Conservation (phyloP, 176 grass and related monocot species). For the Bothriochloa decipiens region DNA sequence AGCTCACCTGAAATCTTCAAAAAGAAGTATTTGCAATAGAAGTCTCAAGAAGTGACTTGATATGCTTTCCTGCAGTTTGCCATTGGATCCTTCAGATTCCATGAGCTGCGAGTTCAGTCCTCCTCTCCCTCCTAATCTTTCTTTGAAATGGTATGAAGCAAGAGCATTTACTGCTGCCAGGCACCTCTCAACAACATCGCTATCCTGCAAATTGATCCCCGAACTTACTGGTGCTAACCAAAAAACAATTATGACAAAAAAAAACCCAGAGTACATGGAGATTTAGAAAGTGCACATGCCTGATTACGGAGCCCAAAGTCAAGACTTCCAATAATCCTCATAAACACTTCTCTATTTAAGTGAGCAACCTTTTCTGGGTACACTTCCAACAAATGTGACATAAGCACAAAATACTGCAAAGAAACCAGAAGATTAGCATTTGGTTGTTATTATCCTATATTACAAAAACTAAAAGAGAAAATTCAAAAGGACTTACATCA, state of each 20-base stretch:
- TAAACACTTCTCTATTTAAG: constrained; percentile 84
- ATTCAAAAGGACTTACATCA: constrained; percentile 67
- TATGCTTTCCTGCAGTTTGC: constrained; percentile 74
- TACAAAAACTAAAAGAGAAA: background rate
- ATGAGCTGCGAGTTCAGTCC: constrained; percentile 62
- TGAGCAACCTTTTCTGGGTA: constrained; percentile 97
- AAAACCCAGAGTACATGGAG: constrained; percentile 2
- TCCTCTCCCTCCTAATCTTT: constrained; percentile 69
- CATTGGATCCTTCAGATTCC: constrained; percentile 67
- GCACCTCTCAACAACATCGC: constrained; percentile 92
- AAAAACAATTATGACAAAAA: constrained; percentile 5
- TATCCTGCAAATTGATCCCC: constrained; percentile 53
- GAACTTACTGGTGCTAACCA: constrained; percentile 24
- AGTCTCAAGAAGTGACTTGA: constrained; percentile 81
- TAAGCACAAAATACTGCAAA: constrained; percentile 92
- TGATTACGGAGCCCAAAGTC: constrained; percentile 89
- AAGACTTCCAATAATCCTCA: constrained; percentile 76
- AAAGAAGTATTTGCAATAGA: constrained; percentile 79
- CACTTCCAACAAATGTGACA: constrained; percentile 94
- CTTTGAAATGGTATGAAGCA: constrained; percentile 91
- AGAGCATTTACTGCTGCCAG: constrained; percentile 83
- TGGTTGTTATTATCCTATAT: constrained; percentile 22
- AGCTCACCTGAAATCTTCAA: constrained; percentile 89
- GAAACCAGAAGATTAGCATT: constrained; percentile 42
- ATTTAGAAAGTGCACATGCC: constrained; percentile 46